Conservation (phyloP, 371 early-diverging fungal genomes). For the Mucor sp. region DNA sequence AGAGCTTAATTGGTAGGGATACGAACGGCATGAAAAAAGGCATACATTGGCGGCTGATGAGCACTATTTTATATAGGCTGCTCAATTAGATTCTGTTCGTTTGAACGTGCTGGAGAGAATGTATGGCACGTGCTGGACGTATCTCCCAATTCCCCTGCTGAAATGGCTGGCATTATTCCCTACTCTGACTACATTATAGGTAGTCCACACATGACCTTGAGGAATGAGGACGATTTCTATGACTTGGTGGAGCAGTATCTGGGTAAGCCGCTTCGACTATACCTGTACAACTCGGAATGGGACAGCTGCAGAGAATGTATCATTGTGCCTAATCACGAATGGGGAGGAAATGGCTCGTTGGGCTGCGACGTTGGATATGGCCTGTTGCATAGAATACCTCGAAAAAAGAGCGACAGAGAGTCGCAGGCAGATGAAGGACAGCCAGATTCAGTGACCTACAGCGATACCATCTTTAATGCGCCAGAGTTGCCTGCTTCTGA, state of each 20-base stretch:
- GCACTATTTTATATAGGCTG: constrained; percentile 47
- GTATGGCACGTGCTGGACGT: constrained; percentile 78
- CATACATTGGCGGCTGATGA: neutral
- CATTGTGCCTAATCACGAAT: constrained; percentile 69
- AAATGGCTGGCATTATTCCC: constrained; percentile 65
- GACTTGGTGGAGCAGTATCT: constrained; percentile 55
- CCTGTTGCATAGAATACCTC: constrained; percentile 33
- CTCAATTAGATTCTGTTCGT: constrained; percentile 75
- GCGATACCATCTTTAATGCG: constrained; percentile 28
- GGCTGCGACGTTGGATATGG: constrained; percentile 77
- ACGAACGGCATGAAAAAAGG: neutral
- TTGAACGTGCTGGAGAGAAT: constrained; percentile 66
- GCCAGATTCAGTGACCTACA: constrained; percentile 14
- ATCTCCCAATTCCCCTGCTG: constrained; percentile 65
- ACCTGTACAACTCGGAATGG: constrained; percentile 66
- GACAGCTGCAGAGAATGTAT: constrained; percentile 71
- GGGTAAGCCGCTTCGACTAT: constrained; percentile 59
- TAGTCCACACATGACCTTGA: constrained; percentile 55
- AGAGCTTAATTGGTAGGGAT: constrained; percentile 42
- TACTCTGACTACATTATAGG: constrained; percentile 71
- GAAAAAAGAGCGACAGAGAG: constrained; percentile 17
- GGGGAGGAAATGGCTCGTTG: constrained; percentile 71
- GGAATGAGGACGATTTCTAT: constrained; percentile 66
- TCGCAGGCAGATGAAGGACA: constrained; percentile 5
- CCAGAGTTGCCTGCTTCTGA: constrained; percentile 16